Evolutionary conservation across 108 stramenopile genomes (phyloP).

Genomic region (Skeletonema menzelii): DNA sequence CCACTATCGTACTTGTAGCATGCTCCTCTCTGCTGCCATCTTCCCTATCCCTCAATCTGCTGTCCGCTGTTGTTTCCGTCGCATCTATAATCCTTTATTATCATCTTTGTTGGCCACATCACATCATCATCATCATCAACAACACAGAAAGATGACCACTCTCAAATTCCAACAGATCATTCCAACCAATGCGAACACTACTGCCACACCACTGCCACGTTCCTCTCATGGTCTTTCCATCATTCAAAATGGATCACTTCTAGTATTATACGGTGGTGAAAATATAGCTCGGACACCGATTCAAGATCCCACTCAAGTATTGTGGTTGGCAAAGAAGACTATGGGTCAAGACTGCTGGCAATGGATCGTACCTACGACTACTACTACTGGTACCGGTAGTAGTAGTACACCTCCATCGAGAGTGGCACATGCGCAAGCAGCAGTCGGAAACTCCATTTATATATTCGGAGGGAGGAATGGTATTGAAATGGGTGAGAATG

Average conservation of each 20-base stretch:
- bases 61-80: no score
- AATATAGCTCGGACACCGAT: slow-evolving; percentile 64
- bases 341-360: not conserved
- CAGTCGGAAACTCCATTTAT: slow-evolving; percentile 36
- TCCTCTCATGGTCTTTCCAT: slow-evolving; percentile 57
- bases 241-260: slow-evolving; percentile 2
- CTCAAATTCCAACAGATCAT: not conserved
- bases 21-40: no score
- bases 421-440: slow-evolving; percentile 67
- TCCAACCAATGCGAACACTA: not conserved
- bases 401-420: slow-evolving; percentile 40
- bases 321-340: slow-evolving; percentile 11
- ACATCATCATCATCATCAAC: no score
- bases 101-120: no score
- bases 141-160: not conserved
- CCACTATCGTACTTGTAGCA: no score
- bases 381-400: no score
- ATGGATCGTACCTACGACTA: slow-evolving; percentile 23
- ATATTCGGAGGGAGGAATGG: slow-evolving; percentile 72
- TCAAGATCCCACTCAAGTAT: slow-evolving; percentile 5
- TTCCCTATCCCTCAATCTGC: no score
- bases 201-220: not conserved
- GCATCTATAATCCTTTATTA: no score
- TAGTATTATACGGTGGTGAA: slow-evolving; percentile 65
- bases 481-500: slow-evolving; percentile 57